Evolutionary conservation across 106 monocot species (phyloP).

Genomic region (Gastrodia elata): DNA sequence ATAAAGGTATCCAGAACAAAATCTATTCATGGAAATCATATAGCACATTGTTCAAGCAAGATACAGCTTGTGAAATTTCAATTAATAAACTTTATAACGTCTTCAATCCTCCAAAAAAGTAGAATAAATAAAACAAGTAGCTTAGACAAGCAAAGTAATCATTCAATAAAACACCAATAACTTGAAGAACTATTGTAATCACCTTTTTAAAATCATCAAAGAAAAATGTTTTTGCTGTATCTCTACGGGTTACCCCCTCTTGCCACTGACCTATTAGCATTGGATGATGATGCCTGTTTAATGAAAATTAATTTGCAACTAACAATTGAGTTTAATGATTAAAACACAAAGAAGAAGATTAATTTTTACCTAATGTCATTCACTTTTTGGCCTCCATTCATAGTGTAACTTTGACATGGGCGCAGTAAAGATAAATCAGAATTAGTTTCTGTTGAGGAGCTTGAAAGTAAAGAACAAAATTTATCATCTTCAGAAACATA

Average conservation of each 20-base stretch:
- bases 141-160: background rate
- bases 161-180: background rate
- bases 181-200: background rate
- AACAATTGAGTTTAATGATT: background rate
- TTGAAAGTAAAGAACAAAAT: constrained; percentile 16
- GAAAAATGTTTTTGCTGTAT: constrained; percentile 32
- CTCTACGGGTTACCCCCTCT: constrained; percentile 68
- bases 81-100: background rate
- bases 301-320: constrained; percentile 7
- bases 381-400: constrained; percentile 57
- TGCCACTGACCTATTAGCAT: constrained; percentile 86
- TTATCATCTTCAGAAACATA: constrained; percentile 20
- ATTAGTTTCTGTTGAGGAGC: constrained; percentile 23
- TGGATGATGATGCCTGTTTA: constrained; percentile 72
- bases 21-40: background rate
- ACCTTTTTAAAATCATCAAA: constrained; percentile 81
- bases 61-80: background rate
- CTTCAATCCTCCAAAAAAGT: background rate
- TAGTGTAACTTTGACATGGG: constrained; percentile 78
- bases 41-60: background rate
- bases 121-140: background rate
- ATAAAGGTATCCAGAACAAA: background rate
- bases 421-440: constrained; percentile 77
- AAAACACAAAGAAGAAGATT: background rate
- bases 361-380: constrained; percentile 52